Base-by-base conservation (phyloP, 1,284 basidiomycete species). In the Heterobasidion irregulare region DNA sequence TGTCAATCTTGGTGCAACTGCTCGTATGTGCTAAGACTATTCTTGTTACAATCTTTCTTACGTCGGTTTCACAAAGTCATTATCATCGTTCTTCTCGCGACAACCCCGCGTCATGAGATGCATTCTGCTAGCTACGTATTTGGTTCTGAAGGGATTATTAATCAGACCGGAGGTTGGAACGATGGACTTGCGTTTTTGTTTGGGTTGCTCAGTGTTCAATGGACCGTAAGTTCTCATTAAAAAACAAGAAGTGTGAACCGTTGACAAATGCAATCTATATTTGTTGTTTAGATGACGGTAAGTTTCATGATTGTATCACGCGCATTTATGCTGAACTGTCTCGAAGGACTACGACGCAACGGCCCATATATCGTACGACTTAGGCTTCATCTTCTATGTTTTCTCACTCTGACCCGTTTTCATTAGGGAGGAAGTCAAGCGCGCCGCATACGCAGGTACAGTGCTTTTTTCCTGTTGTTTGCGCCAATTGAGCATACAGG, bases 201-300 rank as follows among this genome's bases (percentile, higher is more conserved):
- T 59, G 94, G 94, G 33, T 71, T 97, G 54, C 74, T 95, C 55
- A 91, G 88, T 59, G 94, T 97, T 9, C 91, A 96, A 69, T 96
- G 90, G 91, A 92, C 89, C 56, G 86, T 90, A 67, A 58, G 84
- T 53, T 34, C 26, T 26, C 26, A 5, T 26, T 3, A 26, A 26
- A 26, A 26, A 26, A 26, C 4, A 26, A 5, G 26, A 26, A 26
- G 3, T 26, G 26, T 5, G 26, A 26, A 26, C 26, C 26, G 26
- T 26, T 26, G 4, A 26, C 26, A 1, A 26, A 26, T 26, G 26
- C 26, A 26, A 26, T 26, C 4, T 5, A 8, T 2, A 33, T 33
- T 34, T 15, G 44, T 18, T 13, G 18, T 45, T 18, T 60, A 86
- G 77, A 86, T 87, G 84, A 87, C 86, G 57, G 84, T 83, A 65